Percentiles rank a stretch among this genome's conserved stretches.
phyloP scores from a whole-genome alignment of 441 rosid genomes.

The Bruguiera hainesii region DNA sequence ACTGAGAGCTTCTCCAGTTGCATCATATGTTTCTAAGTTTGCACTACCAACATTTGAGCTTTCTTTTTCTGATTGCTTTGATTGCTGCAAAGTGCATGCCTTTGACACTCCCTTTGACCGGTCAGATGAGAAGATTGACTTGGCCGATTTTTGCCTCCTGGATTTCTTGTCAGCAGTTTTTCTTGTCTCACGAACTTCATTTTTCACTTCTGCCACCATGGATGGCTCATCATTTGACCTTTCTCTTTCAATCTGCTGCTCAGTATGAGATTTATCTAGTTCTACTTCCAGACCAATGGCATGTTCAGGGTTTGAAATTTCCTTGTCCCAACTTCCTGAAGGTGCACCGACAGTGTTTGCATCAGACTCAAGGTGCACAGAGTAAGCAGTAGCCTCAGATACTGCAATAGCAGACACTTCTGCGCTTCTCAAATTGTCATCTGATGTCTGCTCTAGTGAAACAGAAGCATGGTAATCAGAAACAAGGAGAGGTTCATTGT shows the following conservation, averaged over 20 bases:
- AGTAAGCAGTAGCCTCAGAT: conserved; percentile 22
- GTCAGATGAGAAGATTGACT: conserved; percentile 54
- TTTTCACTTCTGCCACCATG: conserved; percentile 35
- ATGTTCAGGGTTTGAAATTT: conserved; percentile 25
- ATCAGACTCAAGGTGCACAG: conserved; percentile 19
- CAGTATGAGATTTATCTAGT: conserved; percentile 23
- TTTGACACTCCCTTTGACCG: conserved; percentile 49
- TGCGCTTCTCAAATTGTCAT: conserved; percentile 26
- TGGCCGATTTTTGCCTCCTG: conserved; percentile 69
- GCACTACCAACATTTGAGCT: conserved; percentile 29
- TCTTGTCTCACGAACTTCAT: conserved; percentile 54
- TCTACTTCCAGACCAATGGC: conserved; percentile 29
- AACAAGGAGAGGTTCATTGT: conserved; percentile 26
- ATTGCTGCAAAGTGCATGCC: conserved; percentile 36
- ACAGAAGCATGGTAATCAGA: conserved; percentile 30
- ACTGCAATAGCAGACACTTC: conserved; percentile 19
- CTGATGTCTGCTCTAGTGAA: conserved; percentile 32
- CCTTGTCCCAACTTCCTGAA: conserved; percentile 32
- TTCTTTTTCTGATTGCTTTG: conserved; percentile 48
- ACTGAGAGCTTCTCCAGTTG: conserved; percentile 21
- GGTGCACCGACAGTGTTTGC: conserved; percentile 24
- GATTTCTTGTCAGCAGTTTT: conserved; percentile 84
- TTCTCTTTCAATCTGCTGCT: conserved; percentile 36
- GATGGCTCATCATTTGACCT: conserved; percentile 30
- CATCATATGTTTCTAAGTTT: conserved; percentile 23